Base-by-base conservation (phyloP, 2,329 filamentous ascomycete genomes). In the Trichoderma gracile region DNA sequence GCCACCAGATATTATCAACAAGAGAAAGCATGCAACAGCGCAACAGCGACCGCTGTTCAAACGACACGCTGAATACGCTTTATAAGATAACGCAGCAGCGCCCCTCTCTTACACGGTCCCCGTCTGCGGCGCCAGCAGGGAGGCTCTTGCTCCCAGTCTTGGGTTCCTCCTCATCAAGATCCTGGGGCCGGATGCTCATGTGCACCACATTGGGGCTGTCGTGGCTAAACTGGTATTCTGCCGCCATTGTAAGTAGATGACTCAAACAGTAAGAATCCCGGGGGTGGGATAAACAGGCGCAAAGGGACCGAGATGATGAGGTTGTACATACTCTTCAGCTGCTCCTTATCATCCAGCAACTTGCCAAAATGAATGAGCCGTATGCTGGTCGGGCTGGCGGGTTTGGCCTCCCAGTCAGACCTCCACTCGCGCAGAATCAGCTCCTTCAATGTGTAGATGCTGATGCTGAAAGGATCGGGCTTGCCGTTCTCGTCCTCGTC, bases 351-450 rank as follows among this genome's bases (percentile, higher is more conserved):
- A 71, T 96, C 93, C 69, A 97, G 79, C 75, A 97, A 81, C 74
- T 94, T 92, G 58, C 94, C 94, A 77, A 97, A 95, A 68, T 92
- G 91, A 72, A 98, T 97, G 71, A 98, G 79, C 57, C 94, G 84
- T 80, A 98, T 98, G 67, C 89, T 91, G 72, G 89, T 94, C 12
- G 94, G 93, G 73, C 91, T 95, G 27, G 90, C 87, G 1, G 94
- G 94, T 73, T 91, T 89, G 17, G 88, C 80, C 72, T 97, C 93
- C 94, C 94, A 97, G 74, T 97, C 92, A 71, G 88, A 89, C 70
- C 92, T 84, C 94, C 94, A 98, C 76, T 97, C 93, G 71, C 92
- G 85, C 80, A 95, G 85, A 74, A 98, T 97, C 73, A 97, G 80
- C 79, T 97, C 93, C 78, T 97, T 97, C 69, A 98, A 80, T 3